Evolutionary conservation across 345 rosid genomes (phyloP).

Genomic region (Geranium brycei): DNA sequence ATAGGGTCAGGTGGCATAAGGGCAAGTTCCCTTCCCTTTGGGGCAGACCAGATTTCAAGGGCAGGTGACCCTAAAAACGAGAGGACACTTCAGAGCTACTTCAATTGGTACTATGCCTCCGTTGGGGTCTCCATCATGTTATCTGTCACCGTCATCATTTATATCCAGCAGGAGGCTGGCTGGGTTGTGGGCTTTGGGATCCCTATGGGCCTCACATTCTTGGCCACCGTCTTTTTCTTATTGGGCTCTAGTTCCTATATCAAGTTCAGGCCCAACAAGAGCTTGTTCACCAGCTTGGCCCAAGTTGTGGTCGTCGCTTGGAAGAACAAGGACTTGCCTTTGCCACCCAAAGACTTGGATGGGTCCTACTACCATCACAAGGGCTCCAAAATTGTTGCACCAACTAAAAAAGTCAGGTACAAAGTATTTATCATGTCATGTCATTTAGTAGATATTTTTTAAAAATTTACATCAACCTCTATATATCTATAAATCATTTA

Average conservation of each 20-base stretch:
- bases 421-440: too few relatives aligned
- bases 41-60: slow-evolving; percentile 24
- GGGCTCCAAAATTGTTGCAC: slow-evolving; percentile 1
- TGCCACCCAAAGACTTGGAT: slow-evolving; percentile 7
- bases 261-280: slow-evolving; percentile 12
- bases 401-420: slow-evolving; percentile 34
- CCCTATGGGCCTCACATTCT: slow-evolving; percentile 16
- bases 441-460: too few relatives aligned
- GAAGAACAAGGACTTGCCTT: slow-evolving; percentile 8
- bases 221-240: slow-evolving; percentile 17
- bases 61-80: slow-evolving; percentile 12
- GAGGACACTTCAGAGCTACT: slow-evolving; percentile 18
- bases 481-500: too few relatives aligned
- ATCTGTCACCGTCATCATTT: slow-evolving; percentile 17
- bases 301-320: slow-evolving; percentile 15
- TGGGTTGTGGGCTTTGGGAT: slow-evolving; percentile 27
- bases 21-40: slow-evolving; percentile 22
- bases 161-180: slow-evolving; percentile 20
- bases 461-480: too few relatives aligned
- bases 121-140: slow-evolving; percentile 7
- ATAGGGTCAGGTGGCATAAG: slow-evolving; percentile 23
- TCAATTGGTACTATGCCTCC: slow-evolving; percentile 24
- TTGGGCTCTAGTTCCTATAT: slow-evolving; percentile 18
- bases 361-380: neutral
- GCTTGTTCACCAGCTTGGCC: slow-evolving; percentile 18